These are phyloP conservation scores for Lophium mytilinum DNA, from an alignment of 495 filamentous ascomycete genomes.

Conservation along the genomic window DNA sequence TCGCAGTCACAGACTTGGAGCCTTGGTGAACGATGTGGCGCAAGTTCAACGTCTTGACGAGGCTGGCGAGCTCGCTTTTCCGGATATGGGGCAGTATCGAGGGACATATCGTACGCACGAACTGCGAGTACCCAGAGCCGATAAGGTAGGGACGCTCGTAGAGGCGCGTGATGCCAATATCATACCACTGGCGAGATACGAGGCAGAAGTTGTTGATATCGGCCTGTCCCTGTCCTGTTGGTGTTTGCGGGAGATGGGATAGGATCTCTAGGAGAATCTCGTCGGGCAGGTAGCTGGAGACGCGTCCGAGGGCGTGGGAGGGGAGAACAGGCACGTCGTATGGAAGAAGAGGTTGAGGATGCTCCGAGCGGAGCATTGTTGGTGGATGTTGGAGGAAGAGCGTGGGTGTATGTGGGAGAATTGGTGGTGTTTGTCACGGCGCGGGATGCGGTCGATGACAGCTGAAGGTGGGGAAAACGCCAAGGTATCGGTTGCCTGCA, in stretches of 20 bases:
- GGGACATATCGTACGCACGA: constrained; percentile 57
- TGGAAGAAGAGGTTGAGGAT: no score
- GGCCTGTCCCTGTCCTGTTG: constrained; percentile 29
- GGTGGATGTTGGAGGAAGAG: no score
- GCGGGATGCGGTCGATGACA: no score
- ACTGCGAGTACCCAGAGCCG: constrained; percentile 49
- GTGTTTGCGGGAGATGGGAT: constrained; percentile 22
- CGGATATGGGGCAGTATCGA: constrained; percentile 49
- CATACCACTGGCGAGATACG: constrained; percentile 59
- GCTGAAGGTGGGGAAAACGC: no score
- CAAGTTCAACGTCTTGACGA: constrained; percentile 54
- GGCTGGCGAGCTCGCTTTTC: constrained; percentile 43
- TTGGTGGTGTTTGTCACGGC: no score
- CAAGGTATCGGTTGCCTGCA: no score
- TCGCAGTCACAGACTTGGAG: constrained; percentile 54
- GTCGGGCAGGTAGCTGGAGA: constrained; percentile 26
- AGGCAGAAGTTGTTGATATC: constrained; percentile 49
- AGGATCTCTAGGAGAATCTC: constrained; percentile 48
- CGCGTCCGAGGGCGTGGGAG: background rate
- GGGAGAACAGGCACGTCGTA: no score
- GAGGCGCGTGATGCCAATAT: constrained; percentile 45
- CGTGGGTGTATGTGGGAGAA: no score
- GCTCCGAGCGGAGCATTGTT: no score
- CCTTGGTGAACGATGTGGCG: constrained; percentile 56
- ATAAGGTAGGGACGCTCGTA: constrained; percentile 46